phyloP scores from a whole-genome alignment of 495 filamentous ascomycete species.

The Neurospora intermedia region DNA sequence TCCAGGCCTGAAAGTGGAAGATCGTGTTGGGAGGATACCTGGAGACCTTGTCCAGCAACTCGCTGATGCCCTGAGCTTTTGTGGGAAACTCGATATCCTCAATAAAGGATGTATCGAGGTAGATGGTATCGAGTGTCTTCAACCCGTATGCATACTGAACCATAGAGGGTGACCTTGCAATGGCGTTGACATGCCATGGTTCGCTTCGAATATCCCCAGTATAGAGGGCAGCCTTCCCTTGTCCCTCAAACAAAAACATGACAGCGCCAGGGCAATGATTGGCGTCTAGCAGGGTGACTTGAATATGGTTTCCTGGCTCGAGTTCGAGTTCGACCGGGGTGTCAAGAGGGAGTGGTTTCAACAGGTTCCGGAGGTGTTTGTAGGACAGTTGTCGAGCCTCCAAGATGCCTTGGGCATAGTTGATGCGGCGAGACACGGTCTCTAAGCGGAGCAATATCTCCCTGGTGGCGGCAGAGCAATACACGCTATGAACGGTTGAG shows the following conservation, averaged over 20 bases:
- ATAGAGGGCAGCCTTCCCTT: slow-evolving; percentile 69
- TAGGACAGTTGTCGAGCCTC: slow-evolving; percentile 60
- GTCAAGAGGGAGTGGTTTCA: slow-evolving; percentile 77
- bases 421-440: slow-evolving; percentile 66
- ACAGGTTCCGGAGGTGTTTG: slow-evolving; percentile 59
- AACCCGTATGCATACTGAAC: slow-evolving; percentile 61
- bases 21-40: slow-evolving; percentile 62
- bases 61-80: slow-evolving; percentile 62
- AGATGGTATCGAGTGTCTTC: slow-evolving; percentile 64
- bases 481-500: slow-evolving; percentile 41
- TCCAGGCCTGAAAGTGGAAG: slow-evolving; percentile 87
- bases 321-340: slow-evolving; percentile 74
- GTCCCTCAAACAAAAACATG: slow-evolving; percentile 82
- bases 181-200: slow-evolving; percentile 41
- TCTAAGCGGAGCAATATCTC: slow-evolving; percentile 70
- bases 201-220: slow-evolving; percentile 85
- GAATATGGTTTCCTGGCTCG: slow-evolving; percentile 51
- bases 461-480: slow-evolving; percentile 77
- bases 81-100: slow-evolving; percentile 34
- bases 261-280: slow-evolving; percentile 90
- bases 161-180: slow-evolving; percentile 60
- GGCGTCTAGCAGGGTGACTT: slow-evolving; percentile 79
- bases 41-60: slow-evolving; percentile 59
- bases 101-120: slow-evolving; percentile 78
- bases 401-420: slow-evolving; percentile 66